These are phyloP conservation scores for Xenosphaeropsis pyriputrescens DNA, from an alignment of 2,329 filamentous ascomycete species.

Conservation along the genomic window DNA sequence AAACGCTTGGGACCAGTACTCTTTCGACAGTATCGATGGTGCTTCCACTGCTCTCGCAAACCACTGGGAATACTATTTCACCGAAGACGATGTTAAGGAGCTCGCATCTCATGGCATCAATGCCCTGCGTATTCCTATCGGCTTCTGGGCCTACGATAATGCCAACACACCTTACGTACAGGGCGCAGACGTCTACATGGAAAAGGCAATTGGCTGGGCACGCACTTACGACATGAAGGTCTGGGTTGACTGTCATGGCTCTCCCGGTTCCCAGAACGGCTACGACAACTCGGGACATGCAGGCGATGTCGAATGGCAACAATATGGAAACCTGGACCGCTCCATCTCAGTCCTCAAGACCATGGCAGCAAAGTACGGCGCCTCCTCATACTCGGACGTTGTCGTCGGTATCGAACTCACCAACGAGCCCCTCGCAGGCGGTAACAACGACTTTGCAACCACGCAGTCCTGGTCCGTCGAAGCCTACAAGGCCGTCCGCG, in stretches of 20 bases:
- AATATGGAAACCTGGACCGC: conserved; percentile 15
- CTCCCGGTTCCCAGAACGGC: conserved; percentile 39
- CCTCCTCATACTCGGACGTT: conserved; percentile 21
- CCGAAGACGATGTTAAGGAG: conserved; percentile 20
- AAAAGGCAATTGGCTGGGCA: conserved; percentile 39
- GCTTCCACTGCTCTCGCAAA: conserved; percentile 21
- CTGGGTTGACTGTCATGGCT: conserved; percentile 39
- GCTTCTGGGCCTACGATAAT: conserved; percentile 42
- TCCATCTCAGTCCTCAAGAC: conserved; percentile 21
- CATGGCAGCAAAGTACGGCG: conserved; percentile 24
- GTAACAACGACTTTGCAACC: conserved; percentile 17
- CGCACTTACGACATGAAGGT: conserved; percentile 32
- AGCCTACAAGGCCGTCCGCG: conserved; percentile 19
- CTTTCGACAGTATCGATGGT: conserved; percentile 19
- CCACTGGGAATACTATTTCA: conserved; percentile 33
- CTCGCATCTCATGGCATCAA: conserved; percentile 40
- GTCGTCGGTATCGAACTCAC: conserved; percentile 23
- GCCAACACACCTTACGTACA: conserved; percentile 29
- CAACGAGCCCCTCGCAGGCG: conserved; percentile 24
- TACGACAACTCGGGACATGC: conserved; percentile 43
- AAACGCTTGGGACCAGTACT: conserved; percentile 20
- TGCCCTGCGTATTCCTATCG: conserved; percentile 40
- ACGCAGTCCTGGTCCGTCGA: conserved; percentile 20
- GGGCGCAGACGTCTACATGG: conserved; percentile 33
- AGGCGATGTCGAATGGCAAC: conserved; percentile 25